These are phyloP conservation scores for Davidsoniella virescens DNA, from an alignment of 2,329 filamentous ascomycete genomes.

Conservation along the genomic window DNA sequence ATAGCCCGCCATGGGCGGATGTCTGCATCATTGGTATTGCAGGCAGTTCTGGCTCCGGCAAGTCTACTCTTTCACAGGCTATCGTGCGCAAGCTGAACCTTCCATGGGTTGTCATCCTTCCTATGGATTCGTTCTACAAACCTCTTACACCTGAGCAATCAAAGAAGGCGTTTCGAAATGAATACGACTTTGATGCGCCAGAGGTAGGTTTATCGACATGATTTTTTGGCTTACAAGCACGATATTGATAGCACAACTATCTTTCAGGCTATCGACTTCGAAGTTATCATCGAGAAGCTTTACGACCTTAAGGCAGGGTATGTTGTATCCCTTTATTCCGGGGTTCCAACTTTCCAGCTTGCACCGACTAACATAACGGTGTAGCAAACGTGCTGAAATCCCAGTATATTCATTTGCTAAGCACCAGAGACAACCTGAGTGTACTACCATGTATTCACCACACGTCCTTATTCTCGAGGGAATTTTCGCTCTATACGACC, in stretches of 20 bases:
- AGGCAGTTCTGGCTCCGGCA: slow-evolving; percentile 84
- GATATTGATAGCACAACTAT: not conserved
- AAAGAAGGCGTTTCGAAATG: slow-evolving; percentile 66
- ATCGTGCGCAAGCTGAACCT: slow-evolving; percentile 82
- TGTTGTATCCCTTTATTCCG: slow-evolving; percentile 14
- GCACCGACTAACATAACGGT: not conserved
- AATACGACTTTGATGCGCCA: slow-evolving; percentile 92
- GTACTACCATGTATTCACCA: slow-evolving; percentile 84
- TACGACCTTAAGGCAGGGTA: slow-evolving; percentile 85
- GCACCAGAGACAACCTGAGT: slow-evolving; percentile 63
- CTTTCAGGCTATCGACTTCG: slow-evolving; percentile 70
- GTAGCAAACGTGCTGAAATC: slow-evolving; percentile 72
- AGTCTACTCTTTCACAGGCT: slow-evolving; percentile 83
- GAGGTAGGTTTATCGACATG: slow-evolving; percentile 28
- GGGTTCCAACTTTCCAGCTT: not conserved
- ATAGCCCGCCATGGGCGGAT: slow-evolving; percentile 90
- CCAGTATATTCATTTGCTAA: slow-evolving; percentile 91
- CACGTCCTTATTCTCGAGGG: slow-evolving; percentile 92
- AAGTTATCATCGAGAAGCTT: slow-evolving; percentile 64
- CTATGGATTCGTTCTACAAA: slow-evolving; percentile 99
- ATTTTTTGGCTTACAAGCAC: not conserved
- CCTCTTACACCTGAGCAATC: slow-evolving; percentile 66
- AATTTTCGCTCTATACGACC: slow-evolving; percentile 87
- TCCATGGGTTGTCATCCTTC: slow-evolving; percentile 95
- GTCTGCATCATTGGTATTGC: slow-evolving; percentile 93